phyloP scores from a whole-genome alignment of 441 rosid species.

The Mallotus repandus region DNA sequence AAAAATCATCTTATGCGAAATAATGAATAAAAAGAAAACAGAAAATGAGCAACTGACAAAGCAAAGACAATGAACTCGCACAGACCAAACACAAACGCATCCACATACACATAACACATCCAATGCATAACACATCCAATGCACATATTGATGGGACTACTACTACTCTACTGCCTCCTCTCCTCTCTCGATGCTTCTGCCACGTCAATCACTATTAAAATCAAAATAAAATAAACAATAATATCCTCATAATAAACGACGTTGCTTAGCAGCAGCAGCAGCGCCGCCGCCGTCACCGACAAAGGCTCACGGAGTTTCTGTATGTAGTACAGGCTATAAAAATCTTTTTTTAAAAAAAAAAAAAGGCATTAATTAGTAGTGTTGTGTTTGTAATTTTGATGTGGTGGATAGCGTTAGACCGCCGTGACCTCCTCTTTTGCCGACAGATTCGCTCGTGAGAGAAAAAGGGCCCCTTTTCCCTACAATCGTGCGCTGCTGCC shows the following conservation, averaged over 20 bases:
- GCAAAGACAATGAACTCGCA: constrained; percentile 17
- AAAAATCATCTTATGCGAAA: too few relatives aligned
- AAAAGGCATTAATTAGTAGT: too few relatives aligned
- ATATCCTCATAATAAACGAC: too few relatives aligned
- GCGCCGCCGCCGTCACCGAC: too few relatives aligned
- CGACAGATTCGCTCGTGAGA: constrained; percentile 34
- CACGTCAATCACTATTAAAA: not conserved
- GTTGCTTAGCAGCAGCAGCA: too few relatives aligned
- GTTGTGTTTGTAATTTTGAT: too few relatives aligned
- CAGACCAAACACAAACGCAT: too few relatives aligned
- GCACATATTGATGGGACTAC: constrained; percentile 23
- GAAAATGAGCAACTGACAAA: not conserved
- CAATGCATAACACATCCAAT: not conserved
- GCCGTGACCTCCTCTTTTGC: constrained; percentile 36
- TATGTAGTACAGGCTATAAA: too few relatives aligned
- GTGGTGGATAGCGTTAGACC: constrained; percentile 18
- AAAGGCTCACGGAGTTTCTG: too few relatives aligned
- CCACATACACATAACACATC: not conserved
- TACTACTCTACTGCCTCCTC: not conserved
- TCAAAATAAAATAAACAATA: too few relatives aligned
- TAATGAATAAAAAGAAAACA: not conserved
- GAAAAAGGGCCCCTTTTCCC: not conserved
- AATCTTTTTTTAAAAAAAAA: too few relatives aligned
- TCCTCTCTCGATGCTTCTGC: too few relatives aligned
- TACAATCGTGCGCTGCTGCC: not conserved